Conservation (phyloP, 306 rosid species). For the Trifolium subterraneum region DNA sequence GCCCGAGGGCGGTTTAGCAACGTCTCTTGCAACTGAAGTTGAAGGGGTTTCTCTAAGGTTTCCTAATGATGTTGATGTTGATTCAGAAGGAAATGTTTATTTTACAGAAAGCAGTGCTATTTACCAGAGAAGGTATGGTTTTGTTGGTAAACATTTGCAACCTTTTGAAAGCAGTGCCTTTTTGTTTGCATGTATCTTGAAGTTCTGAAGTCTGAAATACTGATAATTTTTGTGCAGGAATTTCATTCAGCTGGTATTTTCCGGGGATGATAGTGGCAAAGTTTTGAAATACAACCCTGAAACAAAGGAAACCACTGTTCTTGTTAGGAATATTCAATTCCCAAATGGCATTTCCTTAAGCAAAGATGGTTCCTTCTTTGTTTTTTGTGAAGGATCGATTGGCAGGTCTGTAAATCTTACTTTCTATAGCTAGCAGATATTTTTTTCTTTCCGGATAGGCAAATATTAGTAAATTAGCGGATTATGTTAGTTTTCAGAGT, state of each 20-base stretch:
- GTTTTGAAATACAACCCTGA: constrained; percentile 77
- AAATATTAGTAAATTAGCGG: neutral
- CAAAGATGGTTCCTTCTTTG: constrained; percentile 87
- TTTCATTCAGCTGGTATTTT: constrained; percentile 77
- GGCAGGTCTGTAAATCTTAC: constrained; percentile 68
- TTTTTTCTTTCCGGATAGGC: neutral
- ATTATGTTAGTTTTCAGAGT: neutral
- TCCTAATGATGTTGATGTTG: constrained; percentile 87
- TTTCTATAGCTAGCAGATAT: neutral
- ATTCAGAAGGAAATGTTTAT: constrained; percentile 81
- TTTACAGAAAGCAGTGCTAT: constrained; percentile 80
- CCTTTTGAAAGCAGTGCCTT: too few relatives aligned
- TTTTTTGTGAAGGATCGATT: constrained; percentile 67
- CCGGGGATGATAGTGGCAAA: constrained; percentile 76
- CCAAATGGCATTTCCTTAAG: constrained; percentile 92
- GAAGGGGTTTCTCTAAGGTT: constrained; percentile 78
- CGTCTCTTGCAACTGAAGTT: constrained; percentile 77
- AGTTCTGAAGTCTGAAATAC: constrained; percentile 15
- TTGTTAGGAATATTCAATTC: constrained; percentile 71
- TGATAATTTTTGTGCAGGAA: constrained; percentile 59
- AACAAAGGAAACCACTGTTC: constrained; percentile 84
- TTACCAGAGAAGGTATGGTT: constrained; percentile 76
- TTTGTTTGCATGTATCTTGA: neutral
- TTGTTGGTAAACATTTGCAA: constrained; percentile 26
- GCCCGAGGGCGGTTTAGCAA: constrained; percentile 90